phyloP scores from a whole-genome alignment of 2,329 filamentous ascomycete species.

The Monascus ruber region DNA sequence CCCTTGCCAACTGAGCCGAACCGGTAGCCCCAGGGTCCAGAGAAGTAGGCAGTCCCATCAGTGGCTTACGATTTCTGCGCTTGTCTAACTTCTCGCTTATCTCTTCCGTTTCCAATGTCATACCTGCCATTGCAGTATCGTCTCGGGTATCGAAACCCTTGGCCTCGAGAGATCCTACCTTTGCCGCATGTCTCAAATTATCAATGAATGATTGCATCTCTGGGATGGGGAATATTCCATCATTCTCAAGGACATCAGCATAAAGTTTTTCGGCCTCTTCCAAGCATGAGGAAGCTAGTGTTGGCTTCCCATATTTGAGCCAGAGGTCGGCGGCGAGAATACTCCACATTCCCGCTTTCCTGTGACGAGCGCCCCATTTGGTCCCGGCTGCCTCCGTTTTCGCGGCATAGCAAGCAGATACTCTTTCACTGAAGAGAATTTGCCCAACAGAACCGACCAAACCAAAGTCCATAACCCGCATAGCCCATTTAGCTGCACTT shows the following conservation, averaged over 20 bases:
- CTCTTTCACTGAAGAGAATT: slow-evolving; percentile 72
- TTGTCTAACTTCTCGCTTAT: slow-evolving; percentile 44
- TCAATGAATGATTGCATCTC: slow-evolving; percentile 41
- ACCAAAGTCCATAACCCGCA: slow-evolving; percentile 65
- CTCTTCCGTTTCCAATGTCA: slow-evolving; percentile 23
- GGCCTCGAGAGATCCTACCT: slow-evolving; percentile 33
- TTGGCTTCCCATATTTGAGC: slow-evolving; percentile 63
- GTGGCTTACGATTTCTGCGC: slow-evolving; percentile 44
- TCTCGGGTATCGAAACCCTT: slow-evolving; percentile 23
- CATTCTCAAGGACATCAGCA: slow-evolving; percentile 28
- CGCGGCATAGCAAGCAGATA: slow-evolving; percentile 72
- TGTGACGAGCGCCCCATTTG: slow-evolving; percentile 57
- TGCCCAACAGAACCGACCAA: slow-evolving; percentile 66
- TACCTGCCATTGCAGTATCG: slow-evolving; percentile 17
- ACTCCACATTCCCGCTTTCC: slow-evolving; percentile 86
- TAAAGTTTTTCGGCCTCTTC: slow-evolving; percentile 54
- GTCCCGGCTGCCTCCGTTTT: slow-evolving; percentile 57
- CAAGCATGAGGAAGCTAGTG: slow-evolving; percentile 67
- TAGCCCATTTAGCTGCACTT: slow-evolving; percentile 77
- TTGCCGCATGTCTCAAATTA: slow-evolving; percentile 32
- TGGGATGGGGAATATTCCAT: slow-evolving; percentile 36
- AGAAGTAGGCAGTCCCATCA: slow-evolving; percentile 37
- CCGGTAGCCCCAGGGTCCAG: slow-evolving; percentile 44
- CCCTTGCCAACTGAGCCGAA: slow-evolving; percentile 19
- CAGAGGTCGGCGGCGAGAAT: slow-evolving; percentile 74